Base-by-base conservation (phyloP, 768 basidiomycete genomes). In the Trichaptum fuscoviolaceum region DNA sequence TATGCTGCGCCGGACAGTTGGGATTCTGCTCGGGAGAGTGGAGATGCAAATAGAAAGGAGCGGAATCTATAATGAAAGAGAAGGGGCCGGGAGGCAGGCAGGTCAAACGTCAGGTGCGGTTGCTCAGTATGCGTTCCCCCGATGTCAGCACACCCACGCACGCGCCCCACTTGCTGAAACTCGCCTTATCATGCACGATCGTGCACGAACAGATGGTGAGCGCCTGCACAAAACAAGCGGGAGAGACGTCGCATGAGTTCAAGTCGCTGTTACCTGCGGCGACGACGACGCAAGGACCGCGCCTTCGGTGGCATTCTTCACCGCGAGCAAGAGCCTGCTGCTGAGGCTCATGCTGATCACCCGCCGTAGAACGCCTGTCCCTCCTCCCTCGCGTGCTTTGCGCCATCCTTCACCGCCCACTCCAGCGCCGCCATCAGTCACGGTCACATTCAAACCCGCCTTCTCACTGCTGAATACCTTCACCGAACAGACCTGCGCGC, bases 91-190 rank as follows among this genome's bases (percentile, higher is more conserved):
- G n/a, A n/a, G n/a, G n/a, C n/a, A n/a, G n/a, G n/a, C n/a, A n/a
- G n/a, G n/a, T n/a, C n/a, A n/a, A n/a, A n/a, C n/a, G n/a, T n/a
- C n/a, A n/a, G n/a, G n/a, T n/a, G n/a, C n/a, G n/a, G n/a, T n/a
- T 52, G 42, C 42, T 52, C 15, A 52, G 12, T 4, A 52, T 52
- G 6, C 42, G 6, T 12, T 12, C 2, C 42, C 42, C 93, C 63
- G 96, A 96, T 34, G 86, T 95, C 71, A 97, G 96, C 69, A 99
- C 84, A 71, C 98, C 93, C 64, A 99, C 95, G 73, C 96, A 98
- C 64, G 79, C 69, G 23, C 96, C 97, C 71, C 81, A 83, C 85
- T 99, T 99, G 74, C 93, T 96, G 84, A 97, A 95, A 78, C 91
- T 91, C 5, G 93, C 93, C 58, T 92, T 87, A 67, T 89, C 87